Evolutionary conservation across 805 yeast genomes (phyloP), one percentile per base, ranked within the genome.

Genomic region (Nakazawaea holstii): DNA sequence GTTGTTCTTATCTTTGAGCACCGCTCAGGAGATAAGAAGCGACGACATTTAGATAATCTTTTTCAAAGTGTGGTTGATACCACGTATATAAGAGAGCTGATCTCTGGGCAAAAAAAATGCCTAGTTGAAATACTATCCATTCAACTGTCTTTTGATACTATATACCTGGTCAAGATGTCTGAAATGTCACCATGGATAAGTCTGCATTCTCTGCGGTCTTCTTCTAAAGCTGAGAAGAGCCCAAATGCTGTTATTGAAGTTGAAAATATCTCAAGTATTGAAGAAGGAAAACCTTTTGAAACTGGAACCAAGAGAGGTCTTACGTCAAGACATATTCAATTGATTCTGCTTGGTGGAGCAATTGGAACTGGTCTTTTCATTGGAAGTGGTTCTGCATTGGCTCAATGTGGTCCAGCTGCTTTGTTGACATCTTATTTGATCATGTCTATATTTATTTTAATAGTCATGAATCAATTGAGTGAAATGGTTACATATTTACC

Each of bases 341-440:
- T 86, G 83, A 83, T 85, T 55, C 83, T 89, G 35, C 73, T 85
- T 37, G 88, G 88, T 30, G 85, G 88, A 31, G 79, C 84, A 54
- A 79, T 84, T 43, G 92, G 92, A 54, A 82, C 89, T 2, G 91
- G 92, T 60, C 64, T 84, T 48, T 78, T 85, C 53, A 81, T 85
- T 43, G 89, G 90, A 55, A 69, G 80, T 11, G 89, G 88, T 35
- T 64, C 68, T 15, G 75, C 85, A 2, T 70, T 85, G 53, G 59
- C 65, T 30, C 62, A 67, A 11, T 84, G 84, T 52, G 90, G 90
- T 29, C 88, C 90, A 3, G 87, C 77, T 11, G 77, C 76, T 41
- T 53, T 77, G 40, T 66, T 84, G 41, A 70, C 83, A 35, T 81
- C 87, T 31, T 80, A 77, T 59, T 68, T 74, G 29, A 59, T 80